Evolutionary conservation across 176 grass and related monocot species (phyloP).

Genomic region (Poa annua): DNA sequence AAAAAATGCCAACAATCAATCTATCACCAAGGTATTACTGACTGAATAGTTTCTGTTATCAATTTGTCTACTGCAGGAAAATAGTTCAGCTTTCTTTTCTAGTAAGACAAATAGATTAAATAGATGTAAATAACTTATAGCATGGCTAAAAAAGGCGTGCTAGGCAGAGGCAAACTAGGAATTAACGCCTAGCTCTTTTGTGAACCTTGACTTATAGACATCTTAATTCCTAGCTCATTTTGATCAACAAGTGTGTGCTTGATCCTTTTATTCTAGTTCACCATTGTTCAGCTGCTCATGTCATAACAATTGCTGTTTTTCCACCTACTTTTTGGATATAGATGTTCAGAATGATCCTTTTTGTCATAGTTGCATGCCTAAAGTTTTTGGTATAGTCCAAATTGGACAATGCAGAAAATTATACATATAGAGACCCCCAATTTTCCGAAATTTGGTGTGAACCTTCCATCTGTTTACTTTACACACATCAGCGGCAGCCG

Average conservation of each 20-base stretch:
- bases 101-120: slow-evolving; percentile 29
- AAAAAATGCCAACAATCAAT: background rate
- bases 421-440: background rate
- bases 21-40: background rate
- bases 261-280: slow-evolving; percentile 29
- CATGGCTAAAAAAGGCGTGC: too few species aligned
- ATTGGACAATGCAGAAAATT: background rate
- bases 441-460: background rate
- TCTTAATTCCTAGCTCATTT: slow-evolving; percentile 6
- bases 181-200: too few species aligned
- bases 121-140: slow-evolving; percentile 1
- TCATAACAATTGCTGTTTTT: slow-evolving; percentile 7
- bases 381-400: background rate
- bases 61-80: slow-evolving; percentile 2
- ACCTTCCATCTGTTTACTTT: slow-evolving; percentile 30
- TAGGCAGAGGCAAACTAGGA: too few species aligned
- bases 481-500: slow-evolving; percentile 56
- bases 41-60: slow-evolving; percentile 17
- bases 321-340: background rate
- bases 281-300: background rate
- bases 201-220: background rate
- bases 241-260: background rate
- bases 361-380: slow-evolving; percentile 16
- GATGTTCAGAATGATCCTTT: background rate
- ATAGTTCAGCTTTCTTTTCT: background rate